phyloP scores from a whole-genome alignment of 768 basidiomycete species.

The Nidularia sp. region DNA sequence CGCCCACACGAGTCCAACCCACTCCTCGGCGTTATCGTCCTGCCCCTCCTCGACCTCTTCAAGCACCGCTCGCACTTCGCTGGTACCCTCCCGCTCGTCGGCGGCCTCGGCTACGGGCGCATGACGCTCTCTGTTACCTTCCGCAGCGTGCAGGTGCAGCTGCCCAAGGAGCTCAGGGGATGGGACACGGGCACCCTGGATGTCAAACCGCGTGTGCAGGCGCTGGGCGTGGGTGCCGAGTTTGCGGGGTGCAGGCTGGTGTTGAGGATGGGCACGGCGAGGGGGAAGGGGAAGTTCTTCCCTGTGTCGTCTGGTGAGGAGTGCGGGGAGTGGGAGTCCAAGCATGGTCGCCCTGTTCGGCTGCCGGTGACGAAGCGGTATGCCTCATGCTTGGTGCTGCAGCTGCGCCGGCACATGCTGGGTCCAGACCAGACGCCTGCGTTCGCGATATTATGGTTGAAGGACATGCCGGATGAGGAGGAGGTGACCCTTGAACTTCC shows the following conservation, averaged over 20 bases:
- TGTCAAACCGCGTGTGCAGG: conserved; percentile 24
- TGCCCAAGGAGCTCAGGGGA: conserved; percentile 55
- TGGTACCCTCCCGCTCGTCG: conserved; percentile 58
- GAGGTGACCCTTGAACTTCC: conserved; percentile 21
- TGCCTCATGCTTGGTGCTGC: conserved; percentile 31
- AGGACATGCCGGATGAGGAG: conserved; percentile 34
- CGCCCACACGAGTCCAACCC: conserved; percentile 58
- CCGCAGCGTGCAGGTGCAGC: conserved; percentile 56
- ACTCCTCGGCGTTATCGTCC: conserved; percentile 65
- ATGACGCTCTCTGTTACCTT: conserved; percentile 64
- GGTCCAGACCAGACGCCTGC: conserved; percentile 30
- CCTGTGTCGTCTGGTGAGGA: conserved; percentile 13
- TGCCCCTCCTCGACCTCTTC: conserved; percentile 45
- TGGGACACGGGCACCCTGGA: conserved; percentile 73
- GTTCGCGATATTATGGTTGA: conserved; percentile 36
- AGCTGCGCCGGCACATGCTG: conserved; percentile 27
- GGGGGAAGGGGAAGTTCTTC: conserved; percentile 31
- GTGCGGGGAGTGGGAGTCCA: conserved; percentile 27
- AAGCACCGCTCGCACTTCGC: conserved; percentile 49
- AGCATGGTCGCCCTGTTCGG: conserved; percentile 21
- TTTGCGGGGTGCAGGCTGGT: conserved; percentile 34
- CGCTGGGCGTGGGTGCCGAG: conserved; percentile 24
- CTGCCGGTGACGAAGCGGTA: conserved; percentile 37
- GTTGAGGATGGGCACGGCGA: conserved; percentile 23
- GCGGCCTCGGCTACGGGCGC: conserved; percentile 66